phyloP scores from a whole-genome alignment of 768 basidiomycete species.

The Multifurca ochricompacta region DNA sequence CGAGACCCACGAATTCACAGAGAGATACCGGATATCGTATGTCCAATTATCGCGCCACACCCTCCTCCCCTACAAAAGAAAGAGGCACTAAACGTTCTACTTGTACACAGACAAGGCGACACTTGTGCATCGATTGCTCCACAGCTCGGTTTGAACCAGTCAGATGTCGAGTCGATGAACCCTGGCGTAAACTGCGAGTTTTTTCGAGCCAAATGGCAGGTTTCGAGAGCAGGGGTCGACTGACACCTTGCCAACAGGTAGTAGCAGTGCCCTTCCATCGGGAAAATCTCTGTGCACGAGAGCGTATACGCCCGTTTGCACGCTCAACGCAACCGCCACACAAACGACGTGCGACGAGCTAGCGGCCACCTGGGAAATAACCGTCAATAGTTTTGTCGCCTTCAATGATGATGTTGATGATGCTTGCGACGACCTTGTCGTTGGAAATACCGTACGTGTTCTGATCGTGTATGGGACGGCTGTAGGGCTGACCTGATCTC shows the following conservation, averaged over 20 bases:
- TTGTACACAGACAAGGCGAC: not conserved
- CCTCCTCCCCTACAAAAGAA: not conserved
- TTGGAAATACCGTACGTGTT: slow-evolving; percentile 3
- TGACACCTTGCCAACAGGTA: not conserved
- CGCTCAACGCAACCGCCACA: slow-evolving; percentile 12
- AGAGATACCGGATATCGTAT: not conserved
- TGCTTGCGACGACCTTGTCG: slow-evolving; percentile 2
- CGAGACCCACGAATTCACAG: not conserved
- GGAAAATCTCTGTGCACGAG: not conserved
- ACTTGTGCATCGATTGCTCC: not conserved
- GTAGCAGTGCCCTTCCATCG: not conserved
- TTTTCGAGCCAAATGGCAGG: not conserved
- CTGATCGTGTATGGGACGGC: too few species aligned
- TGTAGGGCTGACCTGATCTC: not conserved
- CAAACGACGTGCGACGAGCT: not conserved
- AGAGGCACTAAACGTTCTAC: not conserved
- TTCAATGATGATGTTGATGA: slow-evolving; percentile 10
- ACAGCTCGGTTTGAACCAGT: not conserved
- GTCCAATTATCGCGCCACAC: not conserved
- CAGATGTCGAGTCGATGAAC: not conserved
- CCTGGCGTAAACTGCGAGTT: slow-evolving; percentile 1
- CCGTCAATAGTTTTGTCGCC: not conserved
- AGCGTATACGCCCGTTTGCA: not conserved
- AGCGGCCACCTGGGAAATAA: not conserved
- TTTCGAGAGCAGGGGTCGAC: not conserved